Base-by-base conservation (phyloP, 1,284 basidiomycete genomes). In the Pterulicium gracile region DNA sequence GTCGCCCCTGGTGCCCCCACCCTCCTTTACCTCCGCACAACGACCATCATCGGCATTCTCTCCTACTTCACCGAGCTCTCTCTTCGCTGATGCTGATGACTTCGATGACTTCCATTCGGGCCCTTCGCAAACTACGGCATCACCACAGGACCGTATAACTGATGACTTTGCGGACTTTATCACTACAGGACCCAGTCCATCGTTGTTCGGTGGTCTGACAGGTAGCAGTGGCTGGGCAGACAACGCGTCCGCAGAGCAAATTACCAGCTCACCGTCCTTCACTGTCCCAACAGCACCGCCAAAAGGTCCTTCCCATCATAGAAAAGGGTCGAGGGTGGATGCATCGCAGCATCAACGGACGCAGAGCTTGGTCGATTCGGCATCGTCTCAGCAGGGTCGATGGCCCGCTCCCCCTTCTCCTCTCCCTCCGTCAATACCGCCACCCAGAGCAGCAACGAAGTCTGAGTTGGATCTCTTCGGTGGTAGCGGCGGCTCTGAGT, bases 391-490 rank as follows among this genome's bases (percentile, higher is more conserved):
- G 15, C 60, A 58, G 3, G 78, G 79, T 2, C 59, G 66, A 44
- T 84, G 81, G 81, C 78, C 79, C n/a, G 72, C 75, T 19, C 75
- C 79, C 7, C 67, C 72, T 1, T 75, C 79, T 4, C 75, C 76
- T 0, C 61, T 75, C 3, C 72, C 74, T 10, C 63, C 67, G 32
- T 60, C 64, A 10, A 54, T 75, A 14, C 56, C 65, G 10, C 70
- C 73, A 32, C 27, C 27, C n/a, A 32, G 27, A 10, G 7, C n/a
- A n/a, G n/a, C n/a, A n/a, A n/a, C 27, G 27, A 45, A 43, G 22
- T 46, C 51, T 23, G 42, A 35, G 18, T 27, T 45, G 10, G 50
- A 53, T 47, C 24, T 52, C 5, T 51, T 56, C 14, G 47, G 46
- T 40, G 46, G 20, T 34, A 23, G n/a, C 40, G 51, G 47, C 24